Evolutionary conservation across 2,329 filamentous ascomycete species (phyloP), one percentile per base, ranked within the genome.

Genomic region (Pseudopyricularia cyperi): DNA sequence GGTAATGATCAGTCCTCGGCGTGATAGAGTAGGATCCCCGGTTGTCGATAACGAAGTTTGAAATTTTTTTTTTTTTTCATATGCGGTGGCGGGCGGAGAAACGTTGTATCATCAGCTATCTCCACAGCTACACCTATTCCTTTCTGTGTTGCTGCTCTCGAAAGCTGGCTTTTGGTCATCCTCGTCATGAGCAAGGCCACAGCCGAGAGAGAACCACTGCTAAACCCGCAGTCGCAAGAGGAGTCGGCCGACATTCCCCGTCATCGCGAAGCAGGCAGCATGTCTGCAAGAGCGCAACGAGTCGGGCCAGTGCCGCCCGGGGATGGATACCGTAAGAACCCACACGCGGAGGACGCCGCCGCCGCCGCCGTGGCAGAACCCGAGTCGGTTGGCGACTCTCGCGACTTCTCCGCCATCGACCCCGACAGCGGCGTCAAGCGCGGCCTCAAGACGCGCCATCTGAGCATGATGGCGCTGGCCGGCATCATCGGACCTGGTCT

Each of bases 401-500:
- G 60, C 46, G 71, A 74, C 59, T 73, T 71, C 55, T 58, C 58
- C 39, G 62, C 61, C 52, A 76, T 80, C 61, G 76, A 85, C 66
- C 75, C 80, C 24, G 69, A 82, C 52, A 79, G 74, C 55, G 79
- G 84, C 32, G 81, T 87, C 58, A 84, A 81, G 68, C 76, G 83
- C 54, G 83, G 81, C 2, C 72, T 87, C 52, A 84, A 85, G 65
- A 84, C 80, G 34, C 71, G 81, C 7, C 81, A 86, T 62, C 64
- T 86, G 12, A 78, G 73, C 55, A 85, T 87, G 75, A 79, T 80
- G 76, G 77, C 77, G 6, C 63, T 80, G 57, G 82, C 74, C 56
- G 80, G 70, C 59, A 83, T 72, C 68, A 80, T 76, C 55, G 85
- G 86, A 0, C 83, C 85, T 4, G 85, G 85, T 22, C 69, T 89